These are phyloP conservation scores for Cyclotella choctawhatcheeana DNA, from an alignment of 108 stramenopile species.

Conservation along the genomic window DNA sequence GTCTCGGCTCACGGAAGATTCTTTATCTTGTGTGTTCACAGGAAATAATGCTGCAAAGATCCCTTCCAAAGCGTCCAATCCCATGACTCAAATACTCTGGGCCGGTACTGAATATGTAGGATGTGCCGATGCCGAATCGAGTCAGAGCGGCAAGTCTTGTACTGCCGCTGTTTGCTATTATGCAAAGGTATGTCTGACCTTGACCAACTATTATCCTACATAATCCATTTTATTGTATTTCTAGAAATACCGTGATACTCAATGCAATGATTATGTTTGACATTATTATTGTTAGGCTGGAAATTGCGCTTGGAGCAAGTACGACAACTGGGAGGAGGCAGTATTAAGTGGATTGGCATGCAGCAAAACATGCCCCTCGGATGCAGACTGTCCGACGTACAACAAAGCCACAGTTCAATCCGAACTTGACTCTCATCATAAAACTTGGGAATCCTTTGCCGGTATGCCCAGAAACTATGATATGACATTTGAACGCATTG, in stretches of 20 bases:
- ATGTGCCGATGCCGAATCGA: constrained; percentile 3
- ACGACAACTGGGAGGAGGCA: constrained; percentile 1
- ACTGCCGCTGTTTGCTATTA: not conserved
- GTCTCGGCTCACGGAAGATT: too few species aligned
- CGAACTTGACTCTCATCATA: constrained; percentile 12
- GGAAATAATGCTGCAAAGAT: constrained; percentile 1
- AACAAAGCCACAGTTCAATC: not conserved
- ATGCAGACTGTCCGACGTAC: not conserved
- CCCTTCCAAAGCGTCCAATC: not conserved
- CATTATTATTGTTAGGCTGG: not conserved
- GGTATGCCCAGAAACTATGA: constrained; percentile 4
- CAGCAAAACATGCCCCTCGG: constrained; percentile 8
- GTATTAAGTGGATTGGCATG: constrained; percentile 10
- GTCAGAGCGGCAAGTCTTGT: not conserved
- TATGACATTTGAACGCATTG: not conserved
- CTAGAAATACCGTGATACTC: too few species aligned
- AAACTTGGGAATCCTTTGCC: not conserved
- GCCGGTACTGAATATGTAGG: constrained; percentile 8
- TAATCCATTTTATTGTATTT: too few species aligned
- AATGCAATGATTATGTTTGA: not conserved
- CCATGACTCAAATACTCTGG: constrained; percentile 13
- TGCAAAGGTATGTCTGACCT: constrained; percentile 1
- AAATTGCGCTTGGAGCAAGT: constrained; percentile 13
- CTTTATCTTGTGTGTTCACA: not conserved
- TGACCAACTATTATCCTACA: too few species aligned